Evolutionary conservation across 2,329 filamentous ascomycete species (phyloP).

Genomic region (Aspergillus candidus): DNA sequence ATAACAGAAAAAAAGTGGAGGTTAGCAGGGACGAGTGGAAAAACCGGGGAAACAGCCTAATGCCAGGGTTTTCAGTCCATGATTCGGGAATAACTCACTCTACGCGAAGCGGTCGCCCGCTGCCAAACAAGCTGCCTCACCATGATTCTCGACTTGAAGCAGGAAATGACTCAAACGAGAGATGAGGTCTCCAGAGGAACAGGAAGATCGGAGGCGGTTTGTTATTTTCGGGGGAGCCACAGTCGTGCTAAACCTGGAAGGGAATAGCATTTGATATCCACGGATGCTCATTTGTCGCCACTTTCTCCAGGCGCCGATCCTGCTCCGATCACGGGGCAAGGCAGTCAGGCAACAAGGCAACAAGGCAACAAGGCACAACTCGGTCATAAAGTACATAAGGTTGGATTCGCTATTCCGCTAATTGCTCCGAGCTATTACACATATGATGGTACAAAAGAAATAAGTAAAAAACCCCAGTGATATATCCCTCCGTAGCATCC

Average conservation of each 20-base stretch:
- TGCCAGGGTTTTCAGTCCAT: too few species aligned
- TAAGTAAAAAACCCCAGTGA: too few species aligned
- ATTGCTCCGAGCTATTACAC: too few species aligned
- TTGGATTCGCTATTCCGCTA: too few species aligned
- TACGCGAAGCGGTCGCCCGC: conserved; percentile 32
- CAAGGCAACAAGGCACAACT: neutral
- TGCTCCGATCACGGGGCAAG: neutral
- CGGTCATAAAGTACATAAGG: too few species aligned
- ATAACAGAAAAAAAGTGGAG: conserved; percentile 1
- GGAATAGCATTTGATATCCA: conserved; percentile 6
- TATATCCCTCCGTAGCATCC: too few species aligned
- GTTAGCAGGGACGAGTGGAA: conserved; percentile 1
- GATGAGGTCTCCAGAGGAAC: conserved; percentile 2
- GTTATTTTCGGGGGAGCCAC: conserved; percentile 1
- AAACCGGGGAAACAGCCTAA: neutral
- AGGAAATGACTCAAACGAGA: conserved; percentile 2
- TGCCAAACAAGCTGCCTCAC: conserved; percentile 38
- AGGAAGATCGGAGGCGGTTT: neutral
- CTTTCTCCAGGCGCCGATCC: neutral
- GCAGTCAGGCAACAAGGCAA: neutral
- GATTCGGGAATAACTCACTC: conserved; percentile 23
- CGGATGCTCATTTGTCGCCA: conserved; percentile 7
- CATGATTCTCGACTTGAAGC: conserved; percentile 19
- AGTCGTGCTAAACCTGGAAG: too few species aligned
- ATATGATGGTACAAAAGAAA: too few species aligned